Evolutionary conservation across 2,329 filamentous ascomycete species (phyloP), one percentile per base, ranked within the genome.

Genomic region (Fusarium sublunatum): DNA sequence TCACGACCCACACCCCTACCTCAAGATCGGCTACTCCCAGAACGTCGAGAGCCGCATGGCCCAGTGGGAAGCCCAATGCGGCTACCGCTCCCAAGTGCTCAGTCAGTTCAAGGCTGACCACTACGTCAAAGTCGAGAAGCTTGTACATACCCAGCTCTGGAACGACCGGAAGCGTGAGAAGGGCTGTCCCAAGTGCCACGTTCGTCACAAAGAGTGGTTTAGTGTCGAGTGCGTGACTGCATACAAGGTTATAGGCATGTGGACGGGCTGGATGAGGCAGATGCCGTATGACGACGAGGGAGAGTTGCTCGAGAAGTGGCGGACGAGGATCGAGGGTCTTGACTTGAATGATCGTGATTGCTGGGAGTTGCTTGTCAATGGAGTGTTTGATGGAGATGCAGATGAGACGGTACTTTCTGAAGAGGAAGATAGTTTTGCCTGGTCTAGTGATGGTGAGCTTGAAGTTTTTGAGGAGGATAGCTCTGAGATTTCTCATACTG

Each of bases 11-110:
- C 28, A 59, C 4, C 60, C 61, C 6, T 59, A 68, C 22, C 58
- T 75, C 58, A 76, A 76, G 48, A 75, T 76, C n/a, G 74, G 74
- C 19, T 64, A 51, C 61, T 58, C 72, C 3, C 29, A 44, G 2
- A 10, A 74, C 25, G 44, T 64, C 34, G 11, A 52, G 2, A 19
- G 3, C 6, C 73, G 74, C 10, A 73, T 74, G 70, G 13, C 15
- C 10, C 2, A 50, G 1, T 74, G 70, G 67, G 13, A 57, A 40
- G 25, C 31, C 1, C 15, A 64, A 13, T 76, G 74, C 45, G 49
- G 57, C 12, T 75, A 76, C 43, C 35, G 48, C 3, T 60, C 70
- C 8, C n/a, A 56, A 8, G 28, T 68, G 1, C 24, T 73, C 10
- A 50, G 49, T 13, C 35, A 44, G 15, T 61, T 58, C 35, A 11